Percentiles rank a stretch among this genome's conserved stretches.
Conservation (phyloP, 352 stramenopile genomes). For the Paralagenidium karlingii region DNA sequence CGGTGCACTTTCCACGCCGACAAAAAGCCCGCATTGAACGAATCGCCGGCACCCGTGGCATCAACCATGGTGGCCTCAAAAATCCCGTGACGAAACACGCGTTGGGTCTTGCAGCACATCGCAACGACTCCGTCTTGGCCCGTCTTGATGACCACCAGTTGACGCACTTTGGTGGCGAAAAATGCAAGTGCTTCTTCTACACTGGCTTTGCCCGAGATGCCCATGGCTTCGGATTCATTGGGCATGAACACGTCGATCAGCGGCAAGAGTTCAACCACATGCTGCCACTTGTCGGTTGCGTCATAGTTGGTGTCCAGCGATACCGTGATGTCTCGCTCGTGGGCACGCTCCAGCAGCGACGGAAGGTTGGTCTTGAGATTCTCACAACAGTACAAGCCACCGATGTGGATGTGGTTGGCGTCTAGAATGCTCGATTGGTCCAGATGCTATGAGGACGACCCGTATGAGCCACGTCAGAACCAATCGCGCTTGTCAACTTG, state of each 20-base stretch:
- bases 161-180: constrained; percentile 24
- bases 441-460: constrained; percentile 24
- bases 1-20: constrained; percentile 41
- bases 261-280: constrained; percentile 37
- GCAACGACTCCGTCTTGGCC: constrained; percentile 45
- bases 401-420: constrained; percentile 61
- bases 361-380: constrained; percentile 45
- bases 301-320: constrained; percentile 83
- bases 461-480: not conserved
- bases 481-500: not conserved
- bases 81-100: constrained; percentile 25
- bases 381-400: constrained; percentile 66
- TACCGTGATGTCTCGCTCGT: constrained; percentile 46
- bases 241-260: constrained; percentile 75
- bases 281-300: constrained; percentile 38
- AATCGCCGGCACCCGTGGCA: constrained; percentile 68
- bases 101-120: constrained; percentile 22
- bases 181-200: constrained; percentile 43
- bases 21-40: constrained; percentile 79
- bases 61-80: constrained; percentile 30
- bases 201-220: constrained; percentile 24
- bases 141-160: constrained; percentile 59
- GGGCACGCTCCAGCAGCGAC: constrained; percentile 38
- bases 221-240: constrained; percentile 73
- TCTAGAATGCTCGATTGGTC: constrained; percentile 37